Evolutionary conservation across 2,329 filamentous ascomycete species (phyloP), one percentile per base, ranked within the genome.

Genomic region (Curvularia lunata): DNA sequence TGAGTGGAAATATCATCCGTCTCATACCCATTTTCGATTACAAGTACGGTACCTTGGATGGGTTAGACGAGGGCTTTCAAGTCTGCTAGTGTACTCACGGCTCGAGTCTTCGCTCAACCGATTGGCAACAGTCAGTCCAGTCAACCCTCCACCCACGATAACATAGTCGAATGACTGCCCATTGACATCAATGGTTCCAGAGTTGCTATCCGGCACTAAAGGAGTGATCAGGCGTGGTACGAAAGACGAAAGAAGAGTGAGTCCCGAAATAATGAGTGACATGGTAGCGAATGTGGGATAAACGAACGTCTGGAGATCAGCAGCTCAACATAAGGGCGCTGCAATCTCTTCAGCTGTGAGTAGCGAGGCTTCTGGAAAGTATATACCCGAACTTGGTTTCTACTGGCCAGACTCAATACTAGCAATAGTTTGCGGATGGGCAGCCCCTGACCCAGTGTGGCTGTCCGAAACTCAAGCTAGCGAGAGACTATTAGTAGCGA

Each of bases 91-190:
- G 4, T 9, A 64, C 65, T 45, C 48, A 71, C 67, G 57, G 42
- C 51, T 53, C 10, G 52, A 57, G 16, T 70, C 64, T 59, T 74
- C 71, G n/a, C 71, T 67, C 49, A 75, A 43, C 2, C 73, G 67
- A 28, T 70, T 70, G 1, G 72, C 73, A 41, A 75, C 67, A 10
- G 68, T 66, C 1, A 74, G 58, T 7, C 73, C 73, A 21, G 69
- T 66, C 4, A 71, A 62, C 7, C 73, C 72, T 37, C 70, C 73
- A 16, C 72, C 71, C 9, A 75, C 66, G 21, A 75, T 50, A 8
- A 75, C 64, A 46, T 74, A 75, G 48, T 75, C 73, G 32, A 65
- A 75, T 0, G 70, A 68, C 27, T 66, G 59, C 5, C 56, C 58
- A 50, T 53, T 55, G 13, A 69, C 56, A 32, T 64, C 48, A 9